Evolutionary conservation across 148 eudicot species (phyloP).

Genomic region (Dysphania ambrosioides): DNA sequence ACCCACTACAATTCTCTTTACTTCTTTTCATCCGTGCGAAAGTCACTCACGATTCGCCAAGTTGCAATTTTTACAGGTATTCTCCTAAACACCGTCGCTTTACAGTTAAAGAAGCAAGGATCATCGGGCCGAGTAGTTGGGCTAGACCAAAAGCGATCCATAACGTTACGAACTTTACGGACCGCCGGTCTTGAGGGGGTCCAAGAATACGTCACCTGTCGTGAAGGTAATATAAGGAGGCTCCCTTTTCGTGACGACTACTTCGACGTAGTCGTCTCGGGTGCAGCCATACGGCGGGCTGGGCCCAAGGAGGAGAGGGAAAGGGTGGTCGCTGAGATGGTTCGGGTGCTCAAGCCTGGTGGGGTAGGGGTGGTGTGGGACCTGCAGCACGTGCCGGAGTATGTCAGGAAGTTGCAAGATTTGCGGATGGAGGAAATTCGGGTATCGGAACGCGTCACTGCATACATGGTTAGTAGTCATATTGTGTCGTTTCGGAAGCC

Average conservation of each 20-base stretch:
- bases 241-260: slow-evolving; percentile 74
- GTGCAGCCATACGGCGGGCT: slow-evolving; percentile 59
- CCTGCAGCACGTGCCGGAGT: slow-evolving; percentile 77
- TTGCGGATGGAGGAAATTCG: slow-evolving; percentile 74
- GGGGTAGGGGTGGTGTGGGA: slow-evolving; percentile 96
- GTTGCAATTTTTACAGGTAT: slow-evolving; percentile 33
- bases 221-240: slow-evolving; percentile 71
- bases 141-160: slow-evolving; percentile 38
- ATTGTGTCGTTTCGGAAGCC: slow-evolving; percentile 83
- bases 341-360: slow-evolving; percentile 71
- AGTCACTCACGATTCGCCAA: not conserved
- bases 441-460: slow-evolving; percentile 83
- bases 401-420: slow-evolving; percentile 66
- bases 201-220: slow-evolving; percentile 88
- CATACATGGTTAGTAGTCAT: slow-evolving; percentile 78
- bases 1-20: not conserved
- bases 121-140: slow-evolving; percentile 89
- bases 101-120: slow-evolving; percentile 75
- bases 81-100: slow-evolving; percentile 81
- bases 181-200: slow-evolving; percentile 77
- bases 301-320: slow-evolving; percentile 76
- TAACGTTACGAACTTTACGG: slow-evolving; percentile 47
- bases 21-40: not conserved
- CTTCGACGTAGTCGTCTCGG: slow-evolving; percentile 93
- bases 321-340: slow-evolving; percentile 71